These are phyloP conservation scores for Aspergillus biplanus DNA, from an alignment of 495 filamentous ascomycete species.

Conservation along the genomic window DNA sequence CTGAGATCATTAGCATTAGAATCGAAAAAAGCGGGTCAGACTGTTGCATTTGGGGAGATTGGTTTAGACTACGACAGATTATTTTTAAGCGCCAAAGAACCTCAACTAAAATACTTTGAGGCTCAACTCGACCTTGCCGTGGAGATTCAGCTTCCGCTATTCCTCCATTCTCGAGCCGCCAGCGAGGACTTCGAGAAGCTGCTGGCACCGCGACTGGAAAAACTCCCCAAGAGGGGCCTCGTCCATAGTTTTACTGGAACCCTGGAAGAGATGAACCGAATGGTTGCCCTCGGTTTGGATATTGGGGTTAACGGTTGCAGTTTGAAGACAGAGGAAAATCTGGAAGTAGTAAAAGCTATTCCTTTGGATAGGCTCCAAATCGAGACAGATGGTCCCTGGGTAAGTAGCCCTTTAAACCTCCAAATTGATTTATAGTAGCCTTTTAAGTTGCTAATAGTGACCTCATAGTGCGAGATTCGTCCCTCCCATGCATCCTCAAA, in stretches of 20 bases:
- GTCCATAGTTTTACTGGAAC: slow-evolving; percentile 94
- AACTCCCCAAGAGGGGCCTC: slow-evolving; percentile 71
- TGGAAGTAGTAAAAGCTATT: slow-evolving; percentile 76
- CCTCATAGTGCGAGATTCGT: slow-evolving; percentile 55
- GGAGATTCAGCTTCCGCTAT: slow-evolving; percentile 78
- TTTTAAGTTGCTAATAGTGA: not conserved
- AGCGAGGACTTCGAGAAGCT: slow-evolving; percentile 78
- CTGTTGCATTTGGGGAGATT: slow-evolving; percentile 90
- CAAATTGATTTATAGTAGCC: not conserved
- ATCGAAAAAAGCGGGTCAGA: slow-evolving; percentile 51
- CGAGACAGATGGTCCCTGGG: slow-evolving; percentile 94
- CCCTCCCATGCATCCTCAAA: slow-evolving; percentile 57
- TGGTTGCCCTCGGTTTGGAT: slow-evolving; percentile 77
- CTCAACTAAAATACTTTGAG: slow-evolving; percentile 83
- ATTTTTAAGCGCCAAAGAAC: slow-evolving; percentile 71
- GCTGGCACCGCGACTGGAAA: slow-evolving; percentile 52
- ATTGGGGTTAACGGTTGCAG: slow-evolving; percentile 91
- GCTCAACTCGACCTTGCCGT: slow-evolving; percentile 79
- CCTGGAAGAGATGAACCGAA: slow-evolving; percentile 73
- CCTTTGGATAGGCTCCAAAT: slow-evolving; percentile 77
- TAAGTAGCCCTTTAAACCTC: slow-evolving; percentile 27
- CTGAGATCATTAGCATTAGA: slow-evolving; percentile 60
- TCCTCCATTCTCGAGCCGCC: slow-evolving; percentile 87
- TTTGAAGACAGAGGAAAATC: slow-evolving; percentile 88
- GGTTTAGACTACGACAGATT: slow-evolving; percentile 95